phyloP scores from a whole-genome alignment of 768 basidiomycete species.

The Serendipita sp. region DNA sequence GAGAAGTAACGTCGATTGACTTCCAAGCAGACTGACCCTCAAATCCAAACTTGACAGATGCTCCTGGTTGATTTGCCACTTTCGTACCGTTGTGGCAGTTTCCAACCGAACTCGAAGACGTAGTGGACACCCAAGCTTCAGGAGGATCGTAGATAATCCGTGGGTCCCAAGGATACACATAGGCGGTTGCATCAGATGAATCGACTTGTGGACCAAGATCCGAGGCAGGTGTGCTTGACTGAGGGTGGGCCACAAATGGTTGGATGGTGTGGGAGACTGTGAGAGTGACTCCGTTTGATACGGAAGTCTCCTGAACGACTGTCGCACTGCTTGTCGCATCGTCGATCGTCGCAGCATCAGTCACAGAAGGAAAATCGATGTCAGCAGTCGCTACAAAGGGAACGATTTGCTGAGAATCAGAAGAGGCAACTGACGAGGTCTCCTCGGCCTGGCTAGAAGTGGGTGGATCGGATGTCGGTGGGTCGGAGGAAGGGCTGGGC shows the following conservation, averaged over 20 bases:
- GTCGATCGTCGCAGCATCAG: not conserved
- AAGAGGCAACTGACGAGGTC: not conserved
- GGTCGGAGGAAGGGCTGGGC: not conserved
- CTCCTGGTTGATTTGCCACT: not conserved
- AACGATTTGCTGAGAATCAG: not conserved
- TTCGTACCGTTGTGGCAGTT: constrained; percentile 1
- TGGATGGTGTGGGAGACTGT: not conserved
- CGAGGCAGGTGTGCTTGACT: not conserved
- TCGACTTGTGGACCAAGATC: not conserved
- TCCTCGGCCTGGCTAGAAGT: not conserved
- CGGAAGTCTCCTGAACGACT: not conserved
- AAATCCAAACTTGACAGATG: not conserved
- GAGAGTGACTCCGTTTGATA: not conserved
- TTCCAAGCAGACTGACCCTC: not conserved
- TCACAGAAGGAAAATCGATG: not conserved
- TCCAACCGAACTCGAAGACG: not conserved
- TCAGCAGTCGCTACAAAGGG: not conserved
- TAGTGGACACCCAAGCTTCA: not conserved
- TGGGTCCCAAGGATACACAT: not conserved
- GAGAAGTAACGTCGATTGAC: not conserved
- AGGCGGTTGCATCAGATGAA: not conserved
- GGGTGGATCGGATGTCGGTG: not conserved
- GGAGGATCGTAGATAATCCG: not conserved
- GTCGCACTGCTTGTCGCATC: not conserved
- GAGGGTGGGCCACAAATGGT: not conserved